phyloP scores from a whole-genome alignment of 2,329 filamentous ascomycete species.

The Geoglossum cookeanum region DNA sequence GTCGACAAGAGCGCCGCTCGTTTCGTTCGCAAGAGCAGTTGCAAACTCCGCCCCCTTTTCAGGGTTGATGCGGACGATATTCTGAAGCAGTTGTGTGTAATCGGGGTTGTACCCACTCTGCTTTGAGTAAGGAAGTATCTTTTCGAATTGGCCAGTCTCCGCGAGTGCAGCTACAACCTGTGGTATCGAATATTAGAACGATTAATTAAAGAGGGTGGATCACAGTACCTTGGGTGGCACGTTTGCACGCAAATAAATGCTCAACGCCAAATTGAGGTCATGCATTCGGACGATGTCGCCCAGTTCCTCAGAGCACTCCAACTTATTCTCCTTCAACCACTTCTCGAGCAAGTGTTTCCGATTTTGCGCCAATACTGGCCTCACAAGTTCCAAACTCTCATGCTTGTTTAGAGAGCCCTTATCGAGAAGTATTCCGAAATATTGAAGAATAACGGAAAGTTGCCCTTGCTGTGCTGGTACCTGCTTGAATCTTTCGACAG shows the following conservation, averaged over 20 bases:
- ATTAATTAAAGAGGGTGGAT: not conserved
- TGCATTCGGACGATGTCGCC: conserved; percentile 85
- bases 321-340: conserved; percentile 91
- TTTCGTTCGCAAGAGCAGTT: conserved; percentile 74
- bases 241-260: conserved; percentile 80
- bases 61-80: conserved; percentile 77
- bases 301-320: conserved; percentile 88
- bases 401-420: conserved; percentile 86
- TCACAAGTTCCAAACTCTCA: conserved; percentile 83
- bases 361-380: conserved; percentile 81
- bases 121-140: conserved; percentile 81
- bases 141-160: conserved; percentile 90
- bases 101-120: conserved; percentile 84
- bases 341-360: conserved; percentile 93
- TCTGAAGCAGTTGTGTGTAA: conserved; percentile 77
- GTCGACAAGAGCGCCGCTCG: conserved; percentile 72
- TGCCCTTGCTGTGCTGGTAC: conserved; percentile 64
- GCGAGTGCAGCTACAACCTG: conserved; percentile 80
- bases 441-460: conserved; percentile 88
- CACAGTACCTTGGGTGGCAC: conserved; percentile 52
- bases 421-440: conserved; percentile 92
- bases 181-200: not conserved
- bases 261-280: conserved; percentile 71
- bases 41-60: conserved; percentile 94
- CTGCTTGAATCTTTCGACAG: conserved; percentile 89